Conservation (phyloP, 2,329 filamentous ascomycete genomes). For the Alternaria brassicicola region DNA sequence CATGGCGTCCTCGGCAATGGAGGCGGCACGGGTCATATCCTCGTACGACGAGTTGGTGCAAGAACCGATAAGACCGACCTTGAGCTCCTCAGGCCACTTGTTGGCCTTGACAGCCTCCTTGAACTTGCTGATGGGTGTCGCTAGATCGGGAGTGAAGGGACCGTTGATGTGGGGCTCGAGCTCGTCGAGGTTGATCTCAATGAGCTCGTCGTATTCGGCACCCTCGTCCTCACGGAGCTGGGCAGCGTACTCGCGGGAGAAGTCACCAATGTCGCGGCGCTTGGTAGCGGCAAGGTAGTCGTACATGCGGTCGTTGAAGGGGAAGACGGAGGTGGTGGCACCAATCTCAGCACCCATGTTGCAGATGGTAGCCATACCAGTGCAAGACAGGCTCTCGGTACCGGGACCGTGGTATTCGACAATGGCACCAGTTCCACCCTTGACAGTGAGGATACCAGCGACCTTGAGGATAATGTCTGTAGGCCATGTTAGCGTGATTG, state of each 20-base stretch:
- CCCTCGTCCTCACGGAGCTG: slow-evolving; percentile 88
- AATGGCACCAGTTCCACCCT: slow-evolving; percentile 94
- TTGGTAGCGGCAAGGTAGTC: slow-evolving; percentile 93
- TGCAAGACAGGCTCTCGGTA: slow-evolving; percentile 74
- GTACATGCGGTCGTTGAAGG: slow-evolving; percentile 98
- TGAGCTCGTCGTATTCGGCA: slow-evolving; percentile 92
- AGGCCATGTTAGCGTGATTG: slow-evolving; percentile 13
- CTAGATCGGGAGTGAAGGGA: slow-evolving; percentile 97
- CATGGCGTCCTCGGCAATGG: slow-evolving; percentile 88
- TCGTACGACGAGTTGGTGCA: slow-evolving; percentile 92
- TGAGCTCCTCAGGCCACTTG: slow-evolving; percentile 94
- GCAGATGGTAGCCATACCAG: slow-evolving; percentile 85
- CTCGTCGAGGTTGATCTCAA: slow-evolving; percentile 93
- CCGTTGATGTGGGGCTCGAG: slow-evolving; percentile 99
- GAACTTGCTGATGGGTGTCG: slow-evolving; percentile 97
- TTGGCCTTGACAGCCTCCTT: slow-evolving; percentile 92
- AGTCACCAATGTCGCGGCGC: slow-evolving; percentile 88
- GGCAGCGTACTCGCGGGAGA: slow-evolving; percentile 79
- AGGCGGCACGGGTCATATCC: slow-evolving; percentile 93
- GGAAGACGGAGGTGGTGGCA: slow-evolving; percentile 92
- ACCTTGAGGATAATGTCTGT: slow-evolving; percentile 96
- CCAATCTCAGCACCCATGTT: slow-evolving; percentile 64
- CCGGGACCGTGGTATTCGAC: slow-evolving; percentile 79
- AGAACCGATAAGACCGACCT: slow-evolving; percentile 95
- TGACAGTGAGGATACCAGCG: slow-evolving; percentile 94